phyloP scores from a whole-genome alignment of 352 stramenopile species.

The Globisporangium canariense region DNA sequence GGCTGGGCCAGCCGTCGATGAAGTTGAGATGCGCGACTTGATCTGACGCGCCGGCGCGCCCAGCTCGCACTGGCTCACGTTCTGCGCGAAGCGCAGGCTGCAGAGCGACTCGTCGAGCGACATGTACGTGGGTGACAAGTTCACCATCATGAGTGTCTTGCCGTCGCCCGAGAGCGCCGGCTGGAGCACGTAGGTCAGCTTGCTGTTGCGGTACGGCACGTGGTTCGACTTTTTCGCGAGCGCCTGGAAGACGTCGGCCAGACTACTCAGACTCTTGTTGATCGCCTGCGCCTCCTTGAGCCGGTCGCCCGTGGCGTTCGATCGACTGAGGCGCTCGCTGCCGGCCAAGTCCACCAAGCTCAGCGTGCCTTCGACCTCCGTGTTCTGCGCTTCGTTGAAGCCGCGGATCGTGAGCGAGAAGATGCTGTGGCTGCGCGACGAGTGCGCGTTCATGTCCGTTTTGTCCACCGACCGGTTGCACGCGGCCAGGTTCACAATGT shows the following conservation, averaged over 20 bases:
- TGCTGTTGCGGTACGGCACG: conserved; percentile 98
- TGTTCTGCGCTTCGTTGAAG: conserved; percentile 86
- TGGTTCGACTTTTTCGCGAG: conserved; percentile 95
- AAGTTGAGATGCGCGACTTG: conserved; percentile 44
- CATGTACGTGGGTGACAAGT: conserved; percentile 94
- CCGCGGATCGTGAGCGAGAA: conserved; percentile 94
- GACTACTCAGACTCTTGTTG: conserved; percentile 98
- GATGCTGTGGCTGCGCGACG: conserved; percentile 96
- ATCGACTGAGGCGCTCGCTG: conserved; percentile 95
- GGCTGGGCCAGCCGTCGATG: background rate
- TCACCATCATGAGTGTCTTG: conserved; percentile 99
- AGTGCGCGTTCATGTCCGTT: conserved; percentile 99
- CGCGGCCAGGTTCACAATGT: conserved; percentile 87
- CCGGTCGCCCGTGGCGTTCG: conserved; percentile 85
- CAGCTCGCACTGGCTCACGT: conserved; percentile 97
- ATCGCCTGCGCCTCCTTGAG: conserved; percentile 98
- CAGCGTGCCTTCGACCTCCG: conserved; percentile 90
- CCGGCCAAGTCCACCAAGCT: conserved; percentile 94
- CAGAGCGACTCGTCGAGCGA: conserved; percentile 97
- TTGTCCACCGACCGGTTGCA: conserved; percentile 94
- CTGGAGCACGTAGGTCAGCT: conserved; percentile 99
- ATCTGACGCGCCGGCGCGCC: conserved; percentile 91
- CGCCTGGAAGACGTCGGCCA: conserved; percentile 98
- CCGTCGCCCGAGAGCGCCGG: conserved; percentile 97
- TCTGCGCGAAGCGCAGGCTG: conserved; percentile 96